These are phyloP conservation scores for Trichosanthes truncata DNA, from an alignment of 306 rosid species.

Conservation along the genomic window DNA sequence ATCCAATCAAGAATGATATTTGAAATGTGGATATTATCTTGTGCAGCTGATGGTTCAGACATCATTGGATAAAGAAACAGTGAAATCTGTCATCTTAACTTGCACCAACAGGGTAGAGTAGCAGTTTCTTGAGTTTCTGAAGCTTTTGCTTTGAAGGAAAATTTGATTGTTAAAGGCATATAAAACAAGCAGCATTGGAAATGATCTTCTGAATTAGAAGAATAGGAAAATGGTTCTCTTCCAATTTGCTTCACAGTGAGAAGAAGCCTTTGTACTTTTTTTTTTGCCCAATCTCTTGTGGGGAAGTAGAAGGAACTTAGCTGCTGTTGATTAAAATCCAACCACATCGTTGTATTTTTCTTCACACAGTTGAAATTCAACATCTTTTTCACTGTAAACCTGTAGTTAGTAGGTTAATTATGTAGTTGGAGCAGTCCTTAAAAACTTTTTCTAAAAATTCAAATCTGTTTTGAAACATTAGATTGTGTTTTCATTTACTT, in stretches of 20 bases:
- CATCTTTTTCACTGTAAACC: neutral
- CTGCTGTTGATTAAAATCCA: neutral
- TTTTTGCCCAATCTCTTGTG: neutral
- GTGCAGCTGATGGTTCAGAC: constrained; percentile 72
- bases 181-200: neutral
- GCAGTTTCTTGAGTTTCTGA: constrained; percentile 1
- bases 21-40: constrained; percentile 10
- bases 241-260: neutral
- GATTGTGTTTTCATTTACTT: neutral
- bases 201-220: neutral
- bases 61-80: constrained; percentile 57
- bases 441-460: neutral
- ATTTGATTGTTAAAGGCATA: neutral
- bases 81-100: constrained; percentile 59
- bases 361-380: neutral
- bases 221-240: neutral
- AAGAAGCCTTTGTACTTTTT: neutral
- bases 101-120: constrained; percentile 68
- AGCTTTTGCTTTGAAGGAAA: neutral
- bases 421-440: neutral
- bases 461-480: neutral
- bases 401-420: neutral
- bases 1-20: neutral
- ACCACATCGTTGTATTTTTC: neutral
- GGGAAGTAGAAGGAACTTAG: neutral